Percentiles rank a stretch among this genome's conserved stretches.
Conservation (phyloP, 768 basidiomycete species). For the Hemileccinum impolitum region DNA sequence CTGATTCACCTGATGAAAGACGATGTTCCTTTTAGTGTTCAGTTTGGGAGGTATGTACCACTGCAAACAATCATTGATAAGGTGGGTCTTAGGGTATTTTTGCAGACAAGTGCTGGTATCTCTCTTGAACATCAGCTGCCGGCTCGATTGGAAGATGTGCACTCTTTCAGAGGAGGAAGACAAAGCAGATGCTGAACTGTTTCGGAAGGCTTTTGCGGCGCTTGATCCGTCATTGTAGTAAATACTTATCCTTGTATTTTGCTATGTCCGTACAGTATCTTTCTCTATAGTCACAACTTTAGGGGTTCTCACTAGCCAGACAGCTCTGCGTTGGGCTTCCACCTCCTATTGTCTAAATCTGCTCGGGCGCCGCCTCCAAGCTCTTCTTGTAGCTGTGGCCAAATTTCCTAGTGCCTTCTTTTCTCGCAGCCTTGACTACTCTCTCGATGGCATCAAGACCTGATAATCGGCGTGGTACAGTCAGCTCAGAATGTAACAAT, state of each 20-base stretch:
- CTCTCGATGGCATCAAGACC: conserved; percentile 84
- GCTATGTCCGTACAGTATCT: neutral
- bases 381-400: conserved; percentile 73
- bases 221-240: conserved; percentile 54
- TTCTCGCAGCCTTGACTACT: conserved; percentile 67
- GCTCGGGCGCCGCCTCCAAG: conserved; percentile 34
- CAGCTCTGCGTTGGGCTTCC: neutral
- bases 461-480: conserved; percentile 19
- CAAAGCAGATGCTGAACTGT: conserved; percentile 73
- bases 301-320: neutral
- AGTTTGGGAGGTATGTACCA: conserved; percentile 79
- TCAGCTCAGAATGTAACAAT: neutral
- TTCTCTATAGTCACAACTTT: neutral
- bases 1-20: conserved; percentile 85
- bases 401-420: conserved; percentile 55
- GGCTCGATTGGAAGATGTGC: conserved; percentile 93
- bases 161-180: conserved; percentile 82
- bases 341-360: conserved; percentile 17
- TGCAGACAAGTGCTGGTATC: conserved; percentile 76
- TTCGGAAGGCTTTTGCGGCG: conserved; percentile 78
- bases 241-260: conserved; percentile 2
- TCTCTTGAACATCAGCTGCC: conserved; percentile 70
- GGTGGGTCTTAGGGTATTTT: conserved; percentile 4
- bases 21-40: conserved; percentile 77
- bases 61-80: neutral